phyloP scores from a whole-genome alignment of 306 rosid genomes.

The Fragaria nilgerrensis region DNA sequence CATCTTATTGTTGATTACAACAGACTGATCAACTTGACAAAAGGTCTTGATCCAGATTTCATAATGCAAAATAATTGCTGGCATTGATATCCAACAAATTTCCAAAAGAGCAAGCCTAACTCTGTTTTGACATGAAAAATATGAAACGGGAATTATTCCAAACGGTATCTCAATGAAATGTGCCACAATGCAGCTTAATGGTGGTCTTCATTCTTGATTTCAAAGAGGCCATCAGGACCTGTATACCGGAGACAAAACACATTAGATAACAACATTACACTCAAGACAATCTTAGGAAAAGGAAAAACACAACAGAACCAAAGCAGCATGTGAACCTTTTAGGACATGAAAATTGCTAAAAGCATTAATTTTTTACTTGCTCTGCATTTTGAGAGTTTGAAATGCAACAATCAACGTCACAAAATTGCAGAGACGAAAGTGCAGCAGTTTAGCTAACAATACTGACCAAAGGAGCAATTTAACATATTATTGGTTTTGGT shows the following conservation, averaged over 20 bases:
- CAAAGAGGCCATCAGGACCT: constrained; percentile 65
- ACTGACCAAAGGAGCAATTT: neutral
- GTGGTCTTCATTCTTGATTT: constrained; percentile 26
- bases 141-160: neutral
- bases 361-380: neutral
- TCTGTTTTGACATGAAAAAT: constrained; percentile 11
- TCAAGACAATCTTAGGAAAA: neutral
- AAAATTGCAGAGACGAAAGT: neutral
- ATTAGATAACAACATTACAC: neutral
- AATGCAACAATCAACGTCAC: neutral
- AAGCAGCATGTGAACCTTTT: neutral
- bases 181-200: constrained; percentile 31
- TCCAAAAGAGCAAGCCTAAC: neutral
- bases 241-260: neutral
- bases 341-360: neutral
- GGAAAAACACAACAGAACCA: neutral
- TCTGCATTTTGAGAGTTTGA: neutral
- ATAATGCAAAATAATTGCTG: constrained; percentile 8
- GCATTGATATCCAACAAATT: constrained; percentile 15
- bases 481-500: neutral
- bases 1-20: constrained; percentile 21
- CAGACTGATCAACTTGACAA: neutral
- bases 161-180: neutral
- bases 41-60: constrained; percentile 18
- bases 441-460: neutral